Conservation (phyloP, 2,329 filamentous ascomycete genomes). For the Blumeriella jaapii region DNA sequence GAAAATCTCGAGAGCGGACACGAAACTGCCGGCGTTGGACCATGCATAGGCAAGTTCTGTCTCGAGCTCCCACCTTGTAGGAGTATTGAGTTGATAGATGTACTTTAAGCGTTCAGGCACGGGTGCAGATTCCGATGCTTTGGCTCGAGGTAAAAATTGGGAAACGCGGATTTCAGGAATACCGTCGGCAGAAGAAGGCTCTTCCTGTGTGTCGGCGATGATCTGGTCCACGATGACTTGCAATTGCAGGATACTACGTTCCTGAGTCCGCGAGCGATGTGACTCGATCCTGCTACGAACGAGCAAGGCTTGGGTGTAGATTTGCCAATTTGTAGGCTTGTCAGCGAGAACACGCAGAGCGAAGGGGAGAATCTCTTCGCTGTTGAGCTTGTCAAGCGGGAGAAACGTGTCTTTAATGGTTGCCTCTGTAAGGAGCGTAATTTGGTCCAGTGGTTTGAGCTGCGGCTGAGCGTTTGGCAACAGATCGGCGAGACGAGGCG, state of each 20-base stretch:
- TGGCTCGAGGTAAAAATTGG: conserved; percentile 70
- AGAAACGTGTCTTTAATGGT: conserved; percentile 83
- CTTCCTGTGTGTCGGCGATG: conserved; percentile 61
- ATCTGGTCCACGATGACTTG: conserved; percentile 95
- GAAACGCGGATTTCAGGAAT: conserved; percentile 42
- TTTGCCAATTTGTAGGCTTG: conserved; percentile 92
- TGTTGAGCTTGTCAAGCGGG: conserved; percentile 71
- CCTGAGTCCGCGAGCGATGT: conserved; percentile 75
- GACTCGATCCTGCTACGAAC: conserved; percentile 85
- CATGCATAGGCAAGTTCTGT: conserved; percentile 88
- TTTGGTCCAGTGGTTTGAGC: conserved; percentile 73
- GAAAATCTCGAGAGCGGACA: conserved; percentile 91
- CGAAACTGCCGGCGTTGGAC: conserved; percentile 75
- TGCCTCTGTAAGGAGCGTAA: conserved; percentile 76
- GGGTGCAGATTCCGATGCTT: conserved; percentile 66
- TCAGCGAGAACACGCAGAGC: conserved; percentile 79
- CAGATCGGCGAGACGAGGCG: conserved; percentile 49
- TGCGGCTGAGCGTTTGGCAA: conserved; percentile 73
- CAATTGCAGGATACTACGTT: conserved; percentile 81
- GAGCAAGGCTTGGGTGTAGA: conserved; percentile 87
- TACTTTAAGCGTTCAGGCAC: conserved; percentile 68
- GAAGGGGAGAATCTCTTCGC: conserved; percentile 90
- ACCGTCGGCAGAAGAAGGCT: conserved; percentile 25
- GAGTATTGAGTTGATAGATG: conserved; percentile 72
- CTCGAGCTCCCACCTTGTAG: conserved; percentile 87